A percentile compares a stretch with the other conserved stretches of the same genome.
These are phyloP conservation scores for Closterium sp. DNA, from an alignment of 139 green algal species.

Conservation along the genomic window DNA sequence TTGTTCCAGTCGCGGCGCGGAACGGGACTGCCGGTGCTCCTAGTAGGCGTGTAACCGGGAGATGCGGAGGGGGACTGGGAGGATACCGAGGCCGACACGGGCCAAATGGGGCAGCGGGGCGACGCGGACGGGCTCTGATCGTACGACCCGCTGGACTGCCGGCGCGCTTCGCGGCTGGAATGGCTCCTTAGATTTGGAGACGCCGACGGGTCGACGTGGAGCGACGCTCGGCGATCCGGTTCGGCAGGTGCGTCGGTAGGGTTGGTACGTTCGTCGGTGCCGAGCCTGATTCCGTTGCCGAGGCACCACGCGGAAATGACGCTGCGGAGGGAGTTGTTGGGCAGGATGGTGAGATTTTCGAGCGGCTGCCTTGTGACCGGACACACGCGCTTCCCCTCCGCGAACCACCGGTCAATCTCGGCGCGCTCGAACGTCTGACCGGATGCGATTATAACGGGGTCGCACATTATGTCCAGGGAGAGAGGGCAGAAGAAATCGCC, in stretches of 20 bases:
- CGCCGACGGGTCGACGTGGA: background rate
- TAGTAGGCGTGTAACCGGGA: background rate
- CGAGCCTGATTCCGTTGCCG: conserved; percentile 7
- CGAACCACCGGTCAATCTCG: conserved; percentile 16
- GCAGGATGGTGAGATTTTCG: background rate
- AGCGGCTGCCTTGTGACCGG: background rate
- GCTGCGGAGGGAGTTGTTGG: conserved; percentile 5
- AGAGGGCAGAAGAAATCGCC: conserved; percentile 16
- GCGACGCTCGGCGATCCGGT: background rate
- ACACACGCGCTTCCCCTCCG: background rate
- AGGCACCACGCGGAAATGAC: conserved; percentile 2
- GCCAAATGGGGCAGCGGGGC: background rate
- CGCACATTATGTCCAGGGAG: conserved; percentile 6
- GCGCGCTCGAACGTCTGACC: conserved; percentile 35
- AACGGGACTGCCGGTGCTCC: background rate
- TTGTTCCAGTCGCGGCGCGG: background rate
- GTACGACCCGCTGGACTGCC: background rate
- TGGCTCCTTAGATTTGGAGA: background rate
- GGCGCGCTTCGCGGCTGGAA: background rate
- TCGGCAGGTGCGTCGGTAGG: background rate
- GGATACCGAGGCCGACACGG: background rate
- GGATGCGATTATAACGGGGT: conserved; percentile 33
- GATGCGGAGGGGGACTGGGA: background rate
- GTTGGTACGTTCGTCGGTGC: background rate
- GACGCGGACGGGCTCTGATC: background rate